Evolutionary conservation across 2,329 filamentous ascomycete species (phyloP).

Genomic region (Nakataea oryzae): DNA sequence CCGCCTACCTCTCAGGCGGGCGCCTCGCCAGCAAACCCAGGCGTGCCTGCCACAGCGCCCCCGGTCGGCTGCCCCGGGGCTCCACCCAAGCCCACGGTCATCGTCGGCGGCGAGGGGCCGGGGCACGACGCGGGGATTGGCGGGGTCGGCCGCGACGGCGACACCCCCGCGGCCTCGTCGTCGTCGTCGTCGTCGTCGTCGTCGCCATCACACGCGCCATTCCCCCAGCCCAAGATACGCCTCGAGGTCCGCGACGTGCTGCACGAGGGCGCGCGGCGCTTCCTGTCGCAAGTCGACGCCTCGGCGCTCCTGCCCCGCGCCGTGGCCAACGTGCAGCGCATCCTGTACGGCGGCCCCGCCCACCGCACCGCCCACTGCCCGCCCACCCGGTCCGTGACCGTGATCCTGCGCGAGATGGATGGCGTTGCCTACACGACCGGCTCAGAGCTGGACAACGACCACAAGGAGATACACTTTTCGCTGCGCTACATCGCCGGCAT

Average conservation of each 20-base stretch:
- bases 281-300: conserved; percentile 57
- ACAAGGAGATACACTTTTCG: conserved; percentile 89
- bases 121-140: no score
- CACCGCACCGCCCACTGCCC: conserved; percentile 32
- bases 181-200: not conserved
- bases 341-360: conserved; percentile 53
- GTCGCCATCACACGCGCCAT: conserved; percentile 11
- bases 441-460: conserved; percentile 65
- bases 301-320: conserved; percentile 50
- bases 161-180: not conserved
- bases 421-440: conserved; percentile 89
- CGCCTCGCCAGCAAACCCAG: conserved; percentile 2
- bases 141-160: conserved; percentile 1
- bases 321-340: conserved; percentile 56
- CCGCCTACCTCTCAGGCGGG: conserved; percentile 16
- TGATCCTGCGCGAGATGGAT: conserved; percentile 67
- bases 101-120: not conserved
- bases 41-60: not conserved
- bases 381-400: conserved; percentile 73
- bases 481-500: conserved; percentile 58
- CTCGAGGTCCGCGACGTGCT: conserved; percentile 48
- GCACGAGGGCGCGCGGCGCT: conserved; percentile 51
- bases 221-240: conserved; percentile 43
- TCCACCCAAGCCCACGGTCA: not conserved
- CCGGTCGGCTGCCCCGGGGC: not conserved